phyloP scores from a whole-genome alignment of 2,329 filamentous ascomycete species.

The Stenocarpella maydis region DNA sequence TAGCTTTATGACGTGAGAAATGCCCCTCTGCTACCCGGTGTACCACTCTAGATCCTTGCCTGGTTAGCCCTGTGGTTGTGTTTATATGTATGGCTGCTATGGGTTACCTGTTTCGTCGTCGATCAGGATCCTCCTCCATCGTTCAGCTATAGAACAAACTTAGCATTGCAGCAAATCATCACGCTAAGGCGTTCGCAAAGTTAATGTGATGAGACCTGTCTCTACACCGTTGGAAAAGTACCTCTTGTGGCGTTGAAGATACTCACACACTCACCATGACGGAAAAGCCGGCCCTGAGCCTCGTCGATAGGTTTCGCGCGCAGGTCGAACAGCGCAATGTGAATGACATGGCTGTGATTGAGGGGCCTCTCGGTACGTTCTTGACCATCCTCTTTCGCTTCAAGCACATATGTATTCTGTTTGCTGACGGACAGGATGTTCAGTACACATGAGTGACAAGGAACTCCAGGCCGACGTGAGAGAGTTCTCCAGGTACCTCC shows the following conservation, averaged over 20 bases:
- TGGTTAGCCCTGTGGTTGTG: background rate
- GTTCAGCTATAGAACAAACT: background rate
- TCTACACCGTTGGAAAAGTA: background rate
- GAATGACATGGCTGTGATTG: constrained; percentile 28
- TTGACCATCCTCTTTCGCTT: no score
- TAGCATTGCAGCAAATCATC: background rate
- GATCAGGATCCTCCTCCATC: background rate
- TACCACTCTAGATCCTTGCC: background rate
- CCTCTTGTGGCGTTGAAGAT: background rate
- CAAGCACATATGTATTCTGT: no score
- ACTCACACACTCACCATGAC: background rate
- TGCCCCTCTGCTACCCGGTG: background rate
- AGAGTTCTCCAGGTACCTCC: constrained; percentile 44
- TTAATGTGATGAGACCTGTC: background rate
- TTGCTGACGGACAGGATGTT: constrained; percentile 34
- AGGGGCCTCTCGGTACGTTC: constrained; percentile 30
- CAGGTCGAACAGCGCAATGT: constrained; percentile 26
- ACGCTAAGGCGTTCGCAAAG: constrained; percentile 7
- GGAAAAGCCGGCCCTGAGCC: background rate
- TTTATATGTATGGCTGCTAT: background rate
- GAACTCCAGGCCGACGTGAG: constrained; percentile 48
- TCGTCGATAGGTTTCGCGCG: constrained; percentile 2
- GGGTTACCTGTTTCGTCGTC: background rate
- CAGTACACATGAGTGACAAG: constrained; percentile 49
- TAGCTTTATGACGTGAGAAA: background rate